Evolutionary conservation across 2,329 filamentous ascomycete genomes (phyloP), one percentile per base, ranked within the genome.

Genomic region (Pseudogymnoascus pannorum): DNA sequence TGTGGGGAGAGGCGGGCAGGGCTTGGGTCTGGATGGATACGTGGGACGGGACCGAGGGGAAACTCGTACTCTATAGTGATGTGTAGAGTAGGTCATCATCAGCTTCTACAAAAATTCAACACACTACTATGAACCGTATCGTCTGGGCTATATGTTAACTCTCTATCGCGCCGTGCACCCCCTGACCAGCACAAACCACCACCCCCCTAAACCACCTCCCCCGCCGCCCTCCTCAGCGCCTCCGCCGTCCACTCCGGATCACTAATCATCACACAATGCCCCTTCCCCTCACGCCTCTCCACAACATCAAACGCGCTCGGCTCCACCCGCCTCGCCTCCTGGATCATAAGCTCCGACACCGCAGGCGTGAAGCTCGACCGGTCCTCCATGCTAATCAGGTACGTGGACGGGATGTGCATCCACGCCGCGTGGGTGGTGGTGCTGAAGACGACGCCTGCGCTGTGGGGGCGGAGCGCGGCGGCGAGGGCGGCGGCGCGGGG

Each of bases 1-100:
- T 78, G 70, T 79, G 77, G 60, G 77, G 77, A 31, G 77, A 79
- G 64, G 77, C 77, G 57, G 77, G 77, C 14, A 70, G 77, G 35
- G 77, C 77, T 22, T 79, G 77, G 77, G 75, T 74, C 22, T 79
- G 77, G 77, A 75, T 76, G 20, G 70, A 76, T 1, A 16, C 31
- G 31, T 54, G n/a, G n/a, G 38, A 33, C 57, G 29, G 64, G 62
- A 54, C n/a, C 4, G 48, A 54, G 48, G 26, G 48, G 5, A 54
- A 54, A 20, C 48, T 54, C 26, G 9, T 54, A n/a, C 48, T 54
- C 2, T 54, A 54, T 54, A 54, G 26, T 31, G 48, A 54, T 1
- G 48, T 54, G 26, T 54, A 54, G 26, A 16, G 26, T 54, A 54
- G 26, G 26, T 2, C 24, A 4, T 18, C 3, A 7, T 14, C 3